Conservation (phyloP, 1,139 yeast species). For the Candida dubliniensis region DNA sequence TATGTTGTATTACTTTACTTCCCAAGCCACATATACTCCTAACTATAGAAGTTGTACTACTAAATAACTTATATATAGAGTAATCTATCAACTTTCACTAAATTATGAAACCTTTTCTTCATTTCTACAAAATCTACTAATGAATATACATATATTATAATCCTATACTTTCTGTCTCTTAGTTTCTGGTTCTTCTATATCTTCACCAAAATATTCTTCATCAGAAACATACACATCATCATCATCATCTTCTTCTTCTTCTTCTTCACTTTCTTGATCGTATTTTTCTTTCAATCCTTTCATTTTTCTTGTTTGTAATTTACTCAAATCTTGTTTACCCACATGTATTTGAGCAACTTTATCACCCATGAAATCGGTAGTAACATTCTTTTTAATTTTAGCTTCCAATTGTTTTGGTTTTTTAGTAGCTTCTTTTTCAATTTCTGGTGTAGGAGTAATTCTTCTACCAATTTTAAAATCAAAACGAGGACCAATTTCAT, state of each 20-base stretch:
- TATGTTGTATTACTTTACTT: too few relatives aligned
- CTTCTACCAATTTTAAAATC: slow-evolving; percentile 92
- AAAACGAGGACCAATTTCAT: slow-evolving; percentile 94
- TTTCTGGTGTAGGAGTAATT: slow-evolving; percentile 80
- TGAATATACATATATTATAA: neutral
- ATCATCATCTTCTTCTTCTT: too few relatives aligned
- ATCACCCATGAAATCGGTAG: slow-evolving; percentile 89
- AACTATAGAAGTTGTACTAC: too few relatives aligned
- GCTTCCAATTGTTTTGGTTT: slow-evolving; percentile 81
- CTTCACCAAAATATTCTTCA: slow-evolving; percentile 31
- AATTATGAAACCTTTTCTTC: too few relatives aligned
- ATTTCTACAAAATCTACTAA: neutral
- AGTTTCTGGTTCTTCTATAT: slow-evolving; percentile 30
- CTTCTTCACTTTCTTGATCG: slow-evolving; percentile 67
- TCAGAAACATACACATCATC: slow-evolving; percentile 17
- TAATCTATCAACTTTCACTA: too few relatives aligned
- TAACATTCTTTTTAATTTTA: slow-evolving; percentile 85
- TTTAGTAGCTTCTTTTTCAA: slow-evolving; percentile 85
- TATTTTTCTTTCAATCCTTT: slow-evolving; percentile 89
- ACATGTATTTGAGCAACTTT: slow-evolving; percentile 95
- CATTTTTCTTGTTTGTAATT: slow-evolving; percentile 96
- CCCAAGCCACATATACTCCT: too few relatives aligned
- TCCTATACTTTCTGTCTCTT: slow-evolving; percentile 35
- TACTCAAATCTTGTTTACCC: slow-evolving; percentile 89
- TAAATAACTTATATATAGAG: too few relatives aligned